phyloP scores from a whole-genome alignment of 208 protist genomes.

The Phytomonas francai region DNA sequence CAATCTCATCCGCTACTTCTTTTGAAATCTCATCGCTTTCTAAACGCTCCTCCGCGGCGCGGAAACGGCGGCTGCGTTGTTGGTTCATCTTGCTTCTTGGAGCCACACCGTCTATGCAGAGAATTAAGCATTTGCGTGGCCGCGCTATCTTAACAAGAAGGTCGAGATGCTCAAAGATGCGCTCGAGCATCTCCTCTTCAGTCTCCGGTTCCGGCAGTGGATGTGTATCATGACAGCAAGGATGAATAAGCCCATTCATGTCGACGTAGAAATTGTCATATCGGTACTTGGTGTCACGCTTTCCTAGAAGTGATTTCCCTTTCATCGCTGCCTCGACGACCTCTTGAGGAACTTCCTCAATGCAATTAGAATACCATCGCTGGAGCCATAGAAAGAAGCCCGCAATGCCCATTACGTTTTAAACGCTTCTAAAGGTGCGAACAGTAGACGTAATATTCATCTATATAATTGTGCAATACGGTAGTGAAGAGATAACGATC shows the following conservation, averaged over 20 bases:
- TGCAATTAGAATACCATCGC: slow-evolving; percentile 71
- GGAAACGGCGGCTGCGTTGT: slow-evolving; percentile 97
- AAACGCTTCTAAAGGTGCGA: background rate
- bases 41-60: slow-evolving; percentile 85
- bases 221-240: slow-evolving; percentile 97
- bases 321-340: slow-evolving; percentile 51
- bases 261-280: slow-evolving; percentile 99
- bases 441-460: background rate
- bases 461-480: background rate
- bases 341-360: slow-evolving; percentile 68
- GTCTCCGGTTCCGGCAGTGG: slow-evolving; percentile 68
- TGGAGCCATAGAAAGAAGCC: slow-evolving; percentile 88
- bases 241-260: slow-evolving; percentile 99
- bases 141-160: slow-evolving; percentile 94
- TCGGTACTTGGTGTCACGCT: slow-evolving; percentile 18
- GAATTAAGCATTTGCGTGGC: slow-evolving; percentile 97
- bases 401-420: slow-evolving; percentile 73
- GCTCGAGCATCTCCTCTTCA: slow-evolving; percentile 90
- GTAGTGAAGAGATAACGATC: background rate
- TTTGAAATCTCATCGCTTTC: slow-evolving; percentile 73
- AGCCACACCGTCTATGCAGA: slow-evolving; percentile 97
- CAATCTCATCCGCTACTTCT: slow-evolving; percentile 46
- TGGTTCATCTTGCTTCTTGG: slow-evolving; percentile 99
- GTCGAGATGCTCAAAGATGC: slow-evolving; percentile 97
- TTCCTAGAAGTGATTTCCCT: slow-evolving; percentile 20